Base-by-base conservation (phyloP, 2,329 filamentous ascomycete genomes). In the Alternaria arborescens region DNA sequence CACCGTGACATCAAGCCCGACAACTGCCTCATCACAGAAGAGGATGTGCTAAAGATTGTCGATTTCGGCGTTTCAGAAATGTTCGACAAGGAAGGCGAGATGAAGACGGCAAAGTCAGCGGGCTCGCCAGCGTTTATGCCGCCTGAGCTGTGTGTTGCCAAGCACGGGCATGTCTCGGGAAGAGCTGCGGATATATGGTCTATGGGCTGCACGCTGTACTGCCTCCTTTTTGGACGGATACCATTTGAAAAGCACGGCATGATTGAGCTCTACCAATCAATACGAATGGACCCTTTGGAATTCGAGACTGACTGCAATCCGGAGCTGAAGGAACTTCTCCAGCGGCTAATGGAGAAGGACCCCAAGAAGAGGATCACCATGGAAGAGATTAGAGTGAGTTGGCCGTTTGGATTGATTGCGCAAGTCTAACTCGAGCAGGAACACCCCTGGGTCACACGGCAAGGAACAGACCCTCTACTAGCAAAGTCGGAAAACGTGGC, bases 61-160 rank as follows among this genome's bases (percentile, higher is more conserved):
- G 95, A 98, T 78, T 99, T 99, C 83, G 95, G 95, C n/a, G 95
- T 98, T 8, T 98, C 94, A 1, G 94, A 99, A 76, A 97, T 99
- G 89, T 99, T 99, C 70, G 91, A 94, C 74, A 97, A 96, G 77
- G 84, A 91, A 58, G 88, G 86, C 2, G 86, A 92, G 46, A 98
- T 98, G 95, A 89, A 88, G 76, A 97, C 93, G 0, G 89, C 91
- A 60, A 99, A 98, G 80, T 94, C 93, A 4, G 94, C 94, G 11
- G 95, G 95, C 1, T 97, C 94, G 4, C 95, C 95, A 0, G 95
- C 95, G 0, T 99, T 99, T 72, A 86, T 98, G 59, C 92, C 95
- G 0, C 95, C 95, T 0, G 95, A 99, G 78, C 83, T 99, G 12
- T 99, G 95, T 73, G 89, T 94, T 22, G 87, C 89, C 8, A 93